phyloP scores from a whole-genome alignment of 257 asterid species.

The Fraxinus anomala region DNA sequence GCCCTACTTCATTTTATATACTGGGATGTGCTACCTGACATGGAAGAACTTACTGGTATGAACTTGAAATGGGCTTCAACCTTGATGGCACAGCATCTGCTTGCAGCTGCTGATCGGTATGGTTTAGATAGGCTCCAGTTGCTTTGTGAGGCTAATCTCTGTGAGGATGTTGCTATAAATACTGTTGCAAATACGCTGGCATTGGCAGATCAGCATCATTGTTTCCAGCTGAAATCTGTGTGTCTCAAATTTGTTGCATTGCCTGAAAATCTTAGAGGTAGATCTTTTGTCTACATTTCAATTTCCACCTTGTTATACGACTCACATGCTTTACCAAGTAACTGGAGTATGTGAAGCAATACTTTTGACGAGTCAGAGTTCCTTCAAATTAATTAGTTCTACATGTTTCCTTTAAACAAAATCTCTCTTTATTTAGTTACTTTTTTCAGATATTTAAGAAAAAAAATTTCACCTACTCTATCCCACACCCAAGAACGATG shows the following conservation, averaged over 20 bases:
- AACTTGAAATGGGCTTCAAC: slow-evolving; percentile 85
- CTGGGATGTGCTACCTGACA: slow-evolving; percentile 80
- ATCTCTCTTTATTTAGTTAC: background rate
- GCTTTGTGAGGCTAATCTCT: slow-evolving; percentile 81
- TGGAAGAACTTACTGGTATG: slow-evolving; percentile 87
- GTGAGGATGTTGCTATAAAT: slow-evolving; percentile 82
- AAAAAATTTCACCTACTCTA: background rate
- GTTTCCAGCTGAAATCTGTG: slow-evolving; percentile 81
- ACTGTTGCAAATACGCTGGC: slow-evolving; percentile 97
- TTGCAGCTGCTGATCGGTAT: slow-evolving; percentile 97
- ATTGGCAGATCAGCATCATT: slow-evolving; percentile 95
- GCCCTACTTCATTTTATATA: slow-evolving; percentile 88
- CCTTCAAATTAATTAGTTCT: background rate
- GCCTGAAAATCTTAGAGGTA: slow-evolving; percentile 93
- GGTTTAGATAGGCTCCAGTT: slow-evolving; percentile 86
- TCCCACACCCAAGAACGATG: background rate
- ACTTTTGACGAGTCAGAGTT: background rate
- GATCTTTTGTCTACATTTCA: background rate
- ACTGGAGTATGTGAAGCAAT: background rate
- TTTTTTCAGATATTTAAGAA: background rate
- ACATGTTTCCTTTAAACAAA: background rate
- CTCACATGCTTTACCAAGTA: background rate
- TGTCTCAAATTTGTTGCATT: slow-evolving; percentile 82
- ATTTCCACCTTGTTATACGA: background rate
- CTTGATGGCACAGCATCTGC: slow-evolving; percentile 90